Evolutionary conservation across 2,329 filamentous ascomycete species (phyloP).

Genomic region (Aureobasidium sp.): DNA sequence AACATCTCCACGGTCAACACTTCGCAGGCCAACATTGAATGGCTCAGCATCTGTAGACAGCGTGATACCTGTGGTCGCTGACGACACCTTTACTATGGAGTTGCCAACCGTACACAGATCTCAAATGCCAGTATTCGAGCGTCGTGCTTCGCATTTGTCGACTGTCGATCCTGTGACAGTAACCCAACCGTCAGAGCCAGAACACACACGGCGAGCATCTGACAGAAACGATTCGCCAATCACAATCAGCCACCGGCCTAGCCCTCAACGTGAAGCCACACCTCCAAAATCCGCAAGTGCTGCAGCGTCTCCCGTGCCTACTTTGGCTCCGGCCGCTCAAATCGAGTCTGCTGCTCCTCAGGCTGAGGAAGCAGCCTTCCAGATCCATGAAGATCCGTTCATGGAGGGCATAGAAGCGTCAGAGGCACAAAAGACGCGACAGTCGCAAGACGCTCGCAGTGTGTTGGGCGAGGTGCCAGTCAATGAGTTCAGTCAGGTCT

Average conservation of each 20-base stretch:
- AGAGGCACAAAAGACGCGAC: conserved; percentile 22
- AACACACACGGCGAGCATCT: background rate
- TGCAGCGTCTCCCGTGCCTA: conserved; percentile 25
- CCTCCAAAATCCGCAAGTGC: conserved; percentile 23
- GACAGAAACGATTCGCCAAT: conserved; percentile 14
- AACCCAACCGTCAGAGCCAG: background rate
- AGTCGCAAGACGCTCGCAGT: conserved; percentile 29
- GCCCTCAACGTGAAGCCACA: conserved; percentile 18
- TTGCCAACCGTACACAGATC: conserved; percentile 34
- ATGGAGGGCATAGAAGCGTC: conserved; percentile 30
- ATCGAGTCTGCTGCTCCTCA: background rate
- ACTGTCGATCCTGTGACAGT: background rate
- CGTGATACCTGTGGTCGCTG: conserved; percentile 29
- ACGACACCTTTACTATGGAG: conserved; percentile 47
- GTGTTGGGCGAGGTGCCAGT: conserved; percentile 47
- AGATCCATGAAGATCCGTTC: conserved; percentile 49
- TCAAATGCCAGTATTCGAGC: conserved; percentile 21
- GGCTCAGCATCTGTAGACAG: conserved; percentile 36
- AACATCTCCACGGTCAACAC: conserved; percentile 20
- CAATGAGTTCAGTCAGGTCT: conserved; percentile 31
- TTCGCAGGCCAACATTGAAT: conserved; percentile 30
- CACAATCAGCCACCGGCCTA: conserved; percentile 10
- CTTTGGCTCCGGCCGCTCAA: background rate
- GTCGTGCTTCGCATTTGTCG: conserved; percentile 2
- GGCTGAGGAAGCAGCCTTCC: conserved; percentile 31